A percentile compares a stretch with the other conserved stretches of the same genome.
These are phyloP conservation scores for Plantago lanceolata DNA, from an alignment of 305 asterid genomes.

Conservation along the genomic window DNA sequence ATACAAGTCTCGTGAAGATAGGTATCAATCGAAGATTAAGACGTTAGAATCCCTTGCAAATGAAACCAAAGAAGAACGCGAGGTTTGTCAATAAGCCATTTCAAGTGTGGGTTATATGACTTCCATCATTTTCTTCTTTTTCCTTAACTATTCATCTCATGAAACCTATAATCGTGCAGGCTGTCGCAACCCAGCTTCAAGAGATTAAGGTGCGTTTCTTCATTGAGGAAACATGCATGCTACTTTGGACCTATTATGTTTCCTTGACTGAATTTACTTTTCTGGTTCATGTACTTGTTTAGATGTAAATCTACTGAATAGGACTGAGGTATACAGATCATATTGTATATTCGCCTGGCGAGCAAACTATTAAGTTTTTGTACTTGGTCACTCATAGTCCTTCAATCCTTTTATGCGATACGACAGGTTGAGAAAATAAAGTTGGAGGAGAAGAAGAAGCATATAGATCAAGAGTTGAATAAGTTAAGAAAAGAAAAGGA, in stretches of 20 bases:
- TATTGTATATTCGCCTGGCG: no score
- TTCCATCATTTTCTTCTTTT: conserved; percentile 14
- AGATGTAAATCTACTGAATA: no score
- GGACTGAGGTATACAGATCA: no score
- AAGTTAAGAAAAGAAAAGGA: conserved; percentile 53
- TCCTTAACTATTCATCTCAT: conserved; percentile 15
- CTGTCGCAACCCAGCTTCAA: conserved; percentile 66
- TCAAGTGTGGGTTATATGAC: conserved; percentile 7
- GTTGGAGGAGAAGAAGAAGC: conserved; percentile 61
- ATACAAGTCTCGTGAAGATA: conserved; percentile 72
- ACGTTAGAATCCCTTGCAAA: conserved; percentile 71
- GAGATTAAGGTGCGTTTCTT: conserved; percentile 60
- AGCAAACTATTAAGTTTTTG: conserved; percentile 15
- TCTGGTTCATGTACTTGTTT: no score
- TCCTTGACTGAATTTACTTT: no score
- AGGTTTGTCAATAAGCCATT: conserved; percentile 41
- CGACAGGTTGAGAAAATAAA: conserved; percentile 64
- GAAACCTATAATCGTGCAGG: conserved; percentile 38
- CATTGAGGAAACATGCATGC: conserved; percentile 15
- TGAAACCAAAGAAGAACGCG: conserved; percentile 75
- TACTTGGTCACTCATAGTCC: conserved; percentile 16
- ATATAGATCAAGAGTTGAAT: conserved; percentile 47
- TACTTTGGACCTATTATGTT: conserved; percentile 9
- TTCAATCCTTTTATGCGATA: conserved; percentile 20
- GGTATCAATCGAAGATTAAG: conserved; percentile 54